Evolutionary conservation across 2,329 filamentous ascomycete genomes (phyloP).

Genomic region (Epicoccum nigrum): DNA sequence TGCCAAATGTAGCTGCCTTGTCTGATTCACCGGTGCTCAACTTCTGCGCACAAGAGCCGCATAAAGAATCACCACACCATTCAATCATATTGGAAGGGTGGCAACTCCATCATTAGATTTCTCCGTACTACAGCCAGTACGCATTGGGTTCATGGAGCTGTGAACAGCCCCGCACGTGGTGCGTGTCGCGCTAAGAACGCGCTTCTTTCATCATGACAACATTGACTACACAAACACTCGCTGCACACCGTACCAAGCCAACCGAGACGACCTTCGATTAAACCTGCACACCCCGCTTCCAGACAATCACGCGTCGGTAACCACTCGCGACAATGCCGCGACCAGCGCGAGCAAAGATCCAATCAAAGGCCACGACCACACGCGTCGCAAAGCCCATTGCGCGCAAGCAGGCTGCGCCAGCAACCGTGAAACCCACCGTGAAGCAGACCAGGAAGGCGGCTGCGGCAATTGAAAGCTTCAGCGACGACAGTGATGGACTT

Average conservation of each 20-base stretch:
- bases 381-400: slow-evolving; percentile 39
- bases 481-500: slow-evolving; percentile 48
- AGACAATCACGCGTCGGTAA: neutral
- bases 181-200: slow-evolving; percentile 14
- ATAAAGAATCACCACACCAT: neutral
- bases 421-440: slow-evolving; percentile 24
- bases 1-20: slow-evolving; percentile 13
- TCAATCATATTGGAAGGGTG: neutral
- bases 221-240: slow-evolving; percentile 13
- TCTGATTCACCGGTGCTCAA: slow-evolving; percentile 6
- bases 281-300: slow-evolving; percentile 5
- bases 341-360: slow-evolving; percentile 46
- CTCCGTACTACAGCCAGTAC: neutral
- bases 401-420: slow-evolving; percentile 26
- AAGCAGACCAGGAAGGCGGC: slow-evolving; percentile 20
- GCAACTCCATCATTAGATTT: neutral
- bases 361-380: slow-evolving; percentile 31
- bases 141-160: neutral
- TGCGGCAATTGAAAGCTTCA: slow-evolving; percentile 32
- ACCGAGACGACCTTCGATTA: slow-evolving; percentile 12
- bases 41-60: neutral
- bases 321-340: slow-evolving; percentile 41
- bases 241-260: slow-evolving; percentile 3
- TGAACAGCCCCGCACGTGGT: slow-evolving; percentile 15
- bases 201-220: slow-evolving; percentile 18